Percentiles rank a stretch among this genome's conserved stretches.
Evolutionary conservation across 768 basidiomycete species (phyloP).

Genomic region (Hypholoma sublateritium): DNA sequence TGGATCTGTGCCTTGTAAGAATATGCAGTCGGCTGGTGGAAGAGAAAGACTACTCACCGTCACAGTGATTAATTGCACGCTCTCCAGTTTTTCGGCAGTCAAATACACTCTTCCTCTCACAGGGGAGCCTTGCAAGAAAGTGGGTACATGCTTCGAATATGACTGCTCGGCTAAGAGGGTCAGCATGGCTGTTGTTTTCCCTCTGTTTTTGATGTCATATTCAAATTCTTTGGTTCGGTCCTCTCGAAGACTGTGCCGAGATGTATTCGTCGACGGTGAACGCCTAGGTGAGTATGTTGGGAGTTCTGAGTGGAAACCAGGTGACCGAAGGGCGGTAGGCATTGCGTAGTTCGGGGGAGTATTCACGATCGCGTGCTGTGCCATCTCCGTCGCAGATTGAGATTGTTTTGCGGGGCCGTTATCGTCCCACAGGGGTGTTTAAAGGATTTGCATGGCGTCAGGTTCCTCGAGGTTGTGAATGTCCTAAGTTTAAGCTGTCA

Average conservation of each 20-base stretch:
- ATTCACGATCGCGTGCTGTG: neutral
- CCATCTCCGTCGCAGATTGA: neutral
- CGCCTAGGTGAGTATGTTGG: neutral
- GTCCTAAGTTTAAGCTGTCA: conserved; percentile 4
- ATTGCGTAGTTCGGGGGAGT: neutral
- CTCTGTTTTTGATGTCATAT: conserved; percentile 25
- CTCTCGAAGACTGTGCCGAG: conserved; percentile 1
- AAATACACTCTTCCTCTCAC: conserved; percentile 36
- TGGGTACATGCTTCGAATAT: conserved; percentile 33
- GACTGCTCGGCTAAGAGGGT: conserved; percentile 42
- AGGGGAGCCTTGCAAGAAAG: conserved; percentile 32
- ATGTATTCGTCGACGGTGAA: neutral
- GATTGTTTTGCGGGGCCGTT: neutral
- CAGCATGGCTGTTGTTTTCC: conserved; percentile 47
- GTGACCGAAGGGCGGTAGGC: neutral
- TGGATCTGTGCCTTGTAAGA: conserved; percentile 2
- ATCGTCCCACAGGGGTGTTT: neutral
- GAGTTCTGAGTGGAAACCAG: neutral
- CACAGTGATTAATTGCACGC: conserved; percentile 47
- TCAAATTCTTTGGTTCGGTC: conserved; percentile 26
- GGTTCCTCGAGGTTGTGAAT: neutral
- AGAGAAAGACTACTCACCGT: conserved; percentile 36
- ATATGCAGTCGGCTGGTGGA: neutral
- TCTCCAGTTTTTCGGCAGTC: conserved; percentile 36
- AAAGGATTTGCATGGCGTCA: conserved; percentile 1